Evolutionary conservation across 352 stramenopile genomes (phyloP).

Genomic region (Aphanomyces astaci): DNA sequence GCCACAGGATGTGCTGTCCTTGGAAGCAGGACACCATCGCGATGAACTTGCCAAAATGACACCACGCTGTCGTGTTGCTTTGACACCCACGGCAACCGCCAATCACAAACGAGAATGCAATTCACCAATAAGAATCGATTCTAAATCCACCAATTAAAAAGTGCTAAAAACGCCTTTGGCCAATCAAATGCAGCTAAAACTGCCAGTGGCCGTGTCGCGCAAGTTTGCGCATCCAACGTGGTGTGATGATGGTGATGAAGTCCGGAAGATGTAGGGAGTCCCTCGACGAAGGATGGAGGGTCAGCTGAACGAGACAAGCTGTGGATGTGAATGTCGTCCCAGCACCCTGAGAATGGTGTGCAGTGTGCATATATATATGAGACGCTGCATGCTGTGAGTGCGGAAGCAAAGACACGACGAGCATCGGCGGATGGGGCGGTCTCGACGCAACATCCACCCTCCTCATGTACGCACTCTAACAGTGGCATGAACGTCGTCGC

Average conservation of each 20-base stretch:
- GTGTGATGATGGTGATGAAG: neutral
- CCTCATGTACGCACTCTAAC: too few species aligned
- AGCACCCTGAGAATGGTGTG: too few species aligned
- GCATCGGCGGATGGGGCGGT: too few species aligned
- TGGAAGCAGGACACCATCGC: conserved; percentile 10
- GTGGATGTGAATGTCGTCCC: too few species aligned
- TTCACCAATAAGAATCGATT: neutral
- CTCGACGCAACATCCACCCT: too few species aligned
- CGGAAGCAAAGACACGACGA: too few species aligned
- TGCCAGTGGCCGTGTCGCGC: neutral
- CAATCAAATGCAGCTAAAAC: neutral
- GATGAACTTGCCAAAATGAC: neutral
- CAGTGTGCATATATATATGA: too few species aligned
- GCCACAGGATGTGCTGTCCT: conserved; percentile 6
- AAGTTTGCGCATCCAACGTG: neutral
- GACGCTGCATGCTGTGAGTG: too few species aligned
- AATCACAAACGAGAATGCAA: neutral
- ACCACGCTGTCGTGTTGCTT: neutral
- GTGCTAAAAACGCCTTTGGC: neutral
- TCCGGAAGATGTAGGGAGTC: neutral
- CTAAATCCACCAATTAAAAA: neutral
- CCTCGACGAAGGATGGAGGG: too few species aligned
- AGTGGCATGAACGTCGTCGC: too few species aligned
- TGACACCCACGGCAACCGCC: neutral
- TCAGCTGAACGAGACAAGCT: too few species aligned